A percentile compares a stretch with the other conserved stretches of the same genome.
These are phyloP conservation scores for Fomitopsis serialis DNA, from an alignment of 768 basidiomycete species.

Conservation along the genomic window DNA sequence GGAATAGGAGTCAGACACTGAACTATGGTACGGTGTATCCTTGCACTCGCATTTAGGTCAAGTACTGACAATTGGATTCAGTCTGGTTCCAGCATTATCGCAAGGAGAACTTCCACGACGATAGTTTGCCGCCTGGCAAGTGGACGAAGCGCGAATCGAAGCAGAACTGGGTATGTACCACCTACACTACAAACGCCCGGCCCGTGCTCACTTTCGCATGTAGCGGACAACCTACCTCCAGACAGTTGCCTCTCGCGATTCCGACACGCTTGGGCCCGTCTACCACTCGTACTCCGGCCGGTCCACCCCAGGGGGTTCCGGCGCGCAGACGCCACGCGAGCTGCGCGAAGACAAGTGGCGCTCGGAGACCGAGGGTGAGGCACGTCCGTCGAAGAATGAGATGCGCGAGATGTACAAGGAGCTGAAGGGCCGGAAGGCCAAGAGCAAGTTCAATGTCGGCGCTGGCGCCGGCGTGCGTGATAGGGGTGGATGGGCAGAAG, in stretches of 20 bases:
- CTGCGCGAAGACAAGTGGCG: slow-evolving; percentile 75
- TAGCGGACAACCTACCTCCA: slow-evolving; percentile 49
- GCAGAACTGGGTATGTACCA: slow-evolving; percentile 70
- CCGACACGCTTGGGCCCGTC: slow-evolving; percentile 35
- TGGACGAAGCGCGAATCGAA: slow-evolving; percentile 96
- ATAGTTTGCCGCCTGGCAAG: slow-evolving; percentile 71
- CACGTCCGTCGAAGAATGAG: slow-evolving; percentile 68
- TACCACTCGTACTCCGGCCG: slow-evolving; percentile 32
- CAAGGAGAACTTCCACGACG: slow-evolving; percentile 81
- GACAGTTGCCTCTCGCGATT: slow-evolving; percentile 33
- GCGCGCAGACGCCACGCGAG: slow-evolving; percentile 77
- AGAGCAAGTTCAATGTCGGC: slow-evolving; percentile 70
- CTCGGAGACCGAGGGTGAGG: slow-evolving; percentile 42
- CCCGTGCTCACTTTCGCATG: slow-evolving; percentile 7
- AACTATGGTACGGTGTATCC: slow-evolving; percentile 65
- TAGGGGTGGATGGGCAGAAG: background rate
- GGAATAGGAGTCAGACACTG: slow-evolving; percentile 83
- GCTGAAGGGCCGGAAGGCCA: slow-evolving; percentile 77
- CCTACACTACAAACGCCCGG: background rate
- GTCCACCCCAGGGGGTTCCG: slow-evolving; percentile 45
- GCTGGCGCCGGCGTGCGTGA: slow-evolving; percentile 11
- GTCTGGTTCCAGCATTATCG: slow-evolving; percentile 95
- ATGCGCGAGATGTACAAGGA: slow-evolving; percentile 93
- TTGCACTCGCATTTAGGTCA: background rate
- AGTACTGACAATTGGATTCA: slow-evolving; percentile 23